Conservation (phyloP, 1,284 basidiomycete species). For the Cystobasidiaceae sp. region DNA sequence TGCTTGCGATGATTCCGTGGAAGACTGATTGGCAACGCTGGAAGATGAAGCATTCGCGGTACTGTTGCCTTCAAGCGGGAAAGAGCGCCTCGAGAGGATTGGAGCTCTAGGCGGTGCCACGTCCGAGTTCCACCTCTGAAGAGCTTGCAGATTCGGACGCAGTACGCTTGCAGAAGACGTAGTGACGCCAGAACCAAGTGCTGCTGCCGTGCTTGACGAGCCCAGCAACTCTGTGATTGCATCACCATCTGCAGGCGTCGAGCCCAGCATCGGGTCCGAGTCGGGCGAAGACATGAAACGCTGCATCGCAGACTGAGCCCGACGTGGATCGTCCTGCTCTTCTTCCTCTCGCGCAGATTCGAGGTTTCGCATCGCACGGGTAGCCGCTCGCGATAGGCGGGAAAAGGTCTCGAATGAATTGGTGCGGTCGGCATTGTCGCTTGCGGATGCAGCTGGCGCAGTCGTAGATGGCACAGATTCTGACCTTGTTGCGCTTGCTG, state of each 20-base stretch:
- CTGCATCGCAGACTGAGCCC: too few relatives aligned
- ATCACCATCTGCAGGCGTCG: background rate
- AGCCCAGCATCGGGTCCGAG: background rate
- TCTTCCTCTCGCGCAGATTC: background rate
- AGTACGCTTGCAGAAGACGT: background rate
- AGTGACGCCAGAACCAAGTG: background rate
- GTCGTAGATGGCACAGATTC: too few relatives aligned
- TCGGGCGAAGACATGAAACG: background rate
- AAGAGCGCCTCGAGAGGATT: conserved; percentile 5
- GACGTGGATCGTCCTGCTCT: too few relatives aligned
- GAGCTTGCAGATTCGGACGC: too few relatives aligned
- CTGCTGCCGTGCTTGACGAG: conserved; percentile 10
- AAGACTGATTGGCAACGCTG: too few relatives aligned
- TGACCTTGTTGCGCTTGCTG: background rate
- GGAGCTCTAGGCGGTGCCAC: conserved; percentile 4
- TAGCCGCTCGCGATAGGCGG: background rate
- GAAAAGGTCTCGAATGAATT: conserved; percentile 1
- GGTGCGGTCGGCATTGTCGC: too few relatives aligned
- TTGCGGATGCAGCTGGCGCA: too few relatives aligned
- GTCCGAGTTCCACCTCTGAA: too few relatives aligned
- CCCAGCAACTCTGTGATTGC: background rate
- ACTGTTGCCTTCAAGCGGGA: background rate
- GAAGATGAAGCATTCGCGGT: too few relatives aligned
- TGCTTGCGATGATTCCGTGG: background rate
- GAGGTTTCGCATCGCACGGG: too few relatives aligned